Evolutionary conservation across 106 monocot species (phyloP).

Genomic region (Dioscorea alata): DNA sequence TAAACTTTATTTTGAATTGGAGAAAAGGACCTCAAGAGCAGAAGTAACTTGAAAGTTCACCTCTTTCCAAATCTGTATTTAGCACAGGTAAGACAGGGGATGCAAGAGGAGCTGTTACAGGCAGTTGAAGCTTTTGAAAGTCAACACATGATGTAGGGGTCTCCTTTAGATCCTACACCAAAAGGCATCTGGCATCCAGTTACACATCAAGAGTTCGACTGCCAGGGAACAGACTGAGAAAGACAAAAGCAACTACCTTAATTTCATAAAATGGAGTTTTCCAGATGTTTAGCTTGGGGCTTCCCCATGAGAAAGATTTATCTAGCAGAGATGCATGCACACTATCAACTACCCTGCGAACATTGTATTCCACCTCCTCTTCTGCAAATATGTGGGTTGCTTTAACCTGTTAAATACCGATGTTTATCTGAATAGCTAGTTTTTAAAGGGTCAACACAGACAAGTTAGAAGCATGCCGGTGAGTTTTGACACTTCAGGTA

Average conservation of each 20-base stretch:
- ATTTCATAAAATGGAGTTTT: constrained; percentile 67
- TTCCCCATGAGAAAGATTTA: constrained; percentile 52
- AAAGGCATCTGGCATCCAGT: constrained; percentile 1
- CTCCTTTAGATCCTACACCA: constrained; percentile 53
- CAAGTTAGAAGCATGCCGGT: too few species aligned
- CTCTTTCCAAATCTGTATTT: constrained; percentile 41
- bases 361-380: constrained; percentile 78
- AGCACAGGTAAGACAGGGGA: constrained; percentile 49
- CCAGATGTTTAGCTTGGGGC: constrained; percentile 58
- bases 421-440: background rate
- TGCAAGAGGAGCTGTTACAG: constrained; percentile 33
- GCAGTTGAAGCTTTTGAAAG: constrained; percentile 53
- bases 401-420: constrained; percentile 52
- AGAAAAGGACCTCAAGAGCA: background rate
- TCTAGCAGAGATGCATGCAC: constrained; percentile 61
- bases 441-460: too few species aligned
- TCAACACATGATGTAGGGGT: constrained; percentile 51
- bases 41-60: constrained; percentile 16
- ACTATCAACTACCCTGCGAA: constrained; percentile 30
- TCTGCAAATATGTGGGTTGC: constrained; percentile 78
- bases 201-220: constrained; percentile 2
- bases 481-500: background rate
- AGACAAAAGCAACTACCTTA: constrained; percentile 43
- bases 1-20: too few species aligned
- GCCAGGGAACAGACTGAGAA: constrained; percentile 1